Base-by-base conservation (phyloP, 148 eudicot genomes). In the Nepenthes gracilis region DNA sequence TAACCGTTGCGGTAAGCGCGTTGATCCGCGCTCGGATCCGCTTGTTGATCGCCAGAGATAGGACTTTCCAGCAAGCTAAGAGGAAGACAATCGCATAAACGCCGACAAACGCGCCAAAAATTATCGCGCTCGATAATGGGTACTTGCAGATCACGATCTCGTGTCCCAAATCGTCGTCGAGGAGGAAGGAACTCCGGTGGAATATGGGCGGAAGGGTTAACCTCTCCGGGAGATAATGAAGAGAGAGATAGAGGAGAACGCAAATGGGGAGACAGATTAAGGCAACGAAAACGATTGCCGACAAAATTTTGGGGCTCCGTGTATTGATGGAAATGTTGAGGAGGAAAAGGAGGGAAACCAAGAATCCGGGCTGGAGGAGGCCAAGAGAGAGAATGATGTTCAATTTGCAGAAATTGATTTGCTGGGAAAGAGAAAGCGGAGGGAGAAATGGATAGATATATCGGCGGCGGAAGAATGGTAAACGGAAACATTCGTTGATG, bases 321-420 rank as follows among this genome's bases (percentile, higher is more conserved):
- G 74, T 81, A 32, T 74, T 75, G 55, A 78, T 62, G 1, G 96
- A 88, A 1, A 75, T 60, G 23, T 77, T 72, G 9, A 88, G 64
- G 14, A 88, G 70, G 72, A 79, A 81, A 0, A 85, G 67, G 2
- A 88, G 79, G 36, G 88, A 64, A 14, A 81, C 61, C 6, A 88
- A 36, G 55, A 83, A 85, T 0, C 88, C 89, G 2, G 96, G 96
- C 54, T 88, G 78, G 33, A 72, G 71, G 9, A 88, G 56, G 5
- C 96, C 96, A n/a, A 88, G 76, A 2, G 89, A 79, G 23, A 83
- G 73, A 12, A 85, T 77, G 1, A 81, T 61, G 33, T 85, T 81
- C 6, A 72, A 2, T 59, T 79, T 75, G 35, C 96, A 88, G 14
- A 85, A 58, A 5, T 37, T 50, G 43, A 69, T 43, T 38, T 85